These are phyloP conservation scores for Sporothrix sp. DNA, from an alignment of 2,329 filamentous ascomycete species.

Conservation along the genomic window DNA sequence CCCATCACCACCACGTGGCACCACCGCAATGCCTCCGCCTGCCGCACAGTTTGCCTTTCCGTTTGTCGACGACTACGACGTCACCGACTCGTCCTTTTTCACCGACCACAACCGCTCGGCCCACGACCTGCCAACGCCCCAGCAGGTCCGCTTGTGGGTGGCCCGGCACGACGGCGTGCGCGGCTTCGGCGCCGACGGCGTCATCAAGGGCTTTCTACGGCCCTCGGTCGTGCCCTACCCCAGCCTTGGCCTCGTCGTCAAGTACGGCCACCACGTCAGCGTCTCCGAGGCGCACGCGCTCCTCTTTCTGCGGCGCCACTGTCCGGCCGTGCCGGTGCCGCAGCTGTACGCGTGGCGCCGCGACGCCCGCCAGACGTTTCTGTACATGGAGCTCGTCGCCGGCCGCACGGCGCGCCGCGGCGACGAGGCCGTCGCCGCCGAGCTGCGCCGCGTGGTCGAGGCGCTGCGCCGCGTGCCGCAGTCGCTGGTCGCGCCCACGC, in stretches of 20 bases:
- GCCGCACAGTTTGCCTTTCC: not conserved
- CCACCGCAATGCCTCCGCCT: not conserved
- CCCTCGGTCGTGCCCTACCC: not conserved
- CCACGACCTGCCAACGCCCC: slow-evolving; percentile 4
- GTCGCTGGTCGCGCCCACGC: not conserved
- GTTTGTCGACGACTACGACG: slow-evolving; percentile 9
- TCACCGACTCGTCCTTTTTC: slow-evolving; percentile 1
- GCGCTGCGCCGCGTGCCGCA: slow-evolving; percentile 1
- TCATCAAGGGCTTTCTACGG: not conserved
- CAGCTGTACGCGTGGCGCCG: slow-evolving; percentile 19
- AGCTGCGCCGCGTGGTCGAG: not conserved
- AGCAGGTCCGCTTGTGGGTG: too few relatives aligned
- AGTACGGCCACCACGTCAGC: slow-evolving; percentile 23
- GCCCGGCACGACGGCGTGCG: too few relatives aligned
- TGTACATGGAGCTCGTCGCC: slow-evolving; percentile 22
- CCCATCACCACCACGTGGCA: too few relatives aligned
- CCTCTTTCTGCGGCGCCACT: slow-evolving; percentile 8
- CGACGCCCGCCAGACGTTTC: slow-evolving; percentile 21
- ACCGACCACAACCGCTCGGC: not conserved
- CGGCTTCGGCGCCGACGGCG: too few relatives aligned
- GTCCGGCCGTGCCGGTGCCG: slow-evolving; percentile 16
- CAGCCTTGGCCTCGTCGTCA: slow-evolving; percentile 22
- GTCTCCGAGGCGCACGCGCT: slow-evolving; percentile 21
- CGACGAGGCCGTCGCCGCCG: not conserved
- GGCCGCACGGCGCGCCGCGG: slow-evolving; percentile 14